Base-by-base conservation (phyloP, 805 yeast species). In the Sugiyamaella qingdaonensis region DNA sequence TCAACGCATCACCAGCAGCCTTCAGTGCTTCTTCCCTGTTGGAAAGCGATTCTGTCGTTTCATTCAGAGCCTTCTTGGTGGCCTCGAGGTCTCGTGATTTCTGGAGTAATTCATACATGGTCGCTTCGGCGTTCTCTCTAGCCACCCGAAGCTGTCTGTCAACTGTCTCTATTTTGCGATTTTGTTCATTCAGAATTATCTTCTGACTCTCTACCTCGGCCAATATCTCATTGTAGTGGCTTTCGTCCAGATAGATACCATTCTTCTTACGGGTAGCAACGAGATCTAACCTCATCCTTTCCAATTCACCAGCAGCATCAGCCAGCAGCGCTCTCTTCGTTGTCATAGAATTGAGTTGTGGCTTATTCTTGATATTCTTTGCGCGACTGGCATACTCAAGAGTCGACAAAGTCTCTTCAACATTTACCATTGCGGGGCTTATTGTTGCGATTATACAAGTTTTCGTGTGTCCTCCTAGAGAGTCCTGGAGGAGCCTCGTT, bases 361-460 rank as follows among this genome's bases (percentile, higher is more conserved):
- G 88, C 64, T 78, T 81, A 64, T 85, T 85, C 61, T 80, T 80
- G 56, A 90, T 88, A 58, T 81, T 84, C 58, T 88, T 87, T 1
- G 97, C 97, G 55, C 90, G 82, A 50, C 84, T 81, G 2, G 97
- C 96, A 67, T 90, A 90, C 58, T 88, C 94, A 49, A 90, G 73
- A 0, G 97, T 90, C 59, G 94, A 86, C 42, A 85, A 66, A 0
- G 96, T 87, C 65, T 90, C 97, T 29, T 86, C 91, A n/a, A 81
- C 71, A 55, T 85, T 86, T 29, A 80, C 74, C 54, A 78, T 78
- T 0, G 95, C 95, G 0, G 96, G 95, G 7, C 95, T 87, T 1
- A 90, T 78, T 0, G 96, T 90, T 1, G 96, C 95, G 24, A 90
- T 86, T 52, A 90, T 75, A 32, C 91, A 84, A 0, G 97, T 90